Conservation (phyloP, 208 protist species). For the Trypanosoma lewisi region DNA sequence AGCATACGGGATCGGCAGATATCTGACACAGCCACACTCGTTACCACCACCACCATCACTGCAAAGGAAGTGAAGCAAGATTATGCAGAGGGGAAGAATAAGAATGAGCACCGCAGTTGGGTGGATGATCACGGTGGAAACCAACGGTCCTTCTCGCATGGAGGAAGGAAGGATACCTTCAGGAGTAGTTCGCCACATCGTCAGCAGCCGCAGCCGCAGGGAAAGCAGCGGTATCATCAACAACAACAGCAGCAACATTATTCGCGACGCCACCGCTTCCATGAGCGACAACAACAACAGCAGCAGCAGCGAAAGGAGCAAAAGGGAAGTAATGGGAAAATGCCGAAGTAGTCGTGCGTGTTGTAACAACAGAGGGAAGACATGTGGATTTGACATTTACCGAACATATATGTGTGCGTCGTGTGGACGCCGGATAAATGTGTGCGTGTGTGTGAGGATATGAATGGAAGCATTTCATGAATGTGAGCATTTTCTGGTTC, state of each 20-base stretch:
- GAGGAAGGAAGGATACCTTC: not conserved
- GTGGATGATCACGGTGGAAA: not conserved
- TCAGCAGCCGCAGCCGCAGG: not conserved
- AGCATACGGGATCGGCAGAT: not conserved
- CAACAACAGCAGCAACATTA: constrained; percentile 5
- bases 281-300: constrained; percentile 20
- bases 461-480: not conserved
- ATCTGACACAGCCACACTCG: not conserved
- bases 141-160: not conserved
- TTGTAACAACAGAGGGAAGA: not conserved
- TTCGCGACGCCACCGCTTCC: constrained; percentile 17
- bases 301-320: constrained; percentile 23
- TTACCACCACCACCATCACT: not conserved
- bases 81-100: not conserved
- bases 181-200: not conserved
- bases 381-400: not conserved
- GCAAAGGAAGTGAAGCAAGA: not conserved
- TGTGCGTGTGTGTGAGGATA: not conserved
- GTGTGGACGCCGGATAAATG: too few species aligned
- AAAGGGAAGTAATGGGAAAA: constrained; percentile 4
- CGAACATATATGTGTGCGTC: not conserved
- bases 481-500: not conserved
- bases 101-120: not conserved
- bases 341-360: not conserved
- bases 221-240: not conserved